Conservation (phyloP, 2,329 filamentous ascomycete genomes). For the Colletotrichum spaethianum region DNA sequence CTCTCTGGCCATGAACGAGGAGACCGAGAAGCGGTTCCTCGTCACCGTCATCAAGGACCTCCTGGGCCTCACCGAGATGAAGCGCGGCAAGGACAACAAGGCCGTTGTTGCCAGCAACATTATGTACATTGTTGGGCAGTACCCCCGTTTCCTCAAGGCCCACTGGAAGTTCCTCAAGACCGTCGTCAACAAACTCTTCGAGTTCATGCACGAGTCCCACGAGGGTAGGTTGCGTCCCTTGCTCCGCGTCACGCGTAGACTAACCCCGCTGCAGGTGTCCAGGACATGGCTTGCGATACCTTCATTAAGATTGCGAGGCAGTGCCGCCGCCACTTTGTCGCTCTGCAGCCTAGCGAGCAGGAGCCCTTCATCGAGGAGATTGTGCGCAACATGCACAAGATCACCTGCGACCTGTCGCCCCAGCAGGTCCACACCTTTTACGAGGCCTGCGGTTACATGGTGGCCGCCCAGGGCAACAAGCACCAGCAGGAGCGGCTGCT, state of each 20-base stretch:
- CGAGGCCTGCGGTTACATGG: constrained; percentile 99
- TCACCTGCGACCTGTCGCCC: constrained; percentile 93
- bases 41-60: constrained; percentile 99
- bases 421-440: constrained; percentile 99
- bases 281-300: constrained; percentile 99
- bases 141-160: constrained; percentile 97
- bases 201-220: constrained; percentile 99
- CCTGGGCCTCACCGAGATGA: constrained; percentile 97
- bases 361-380: constrained; percentile 99
- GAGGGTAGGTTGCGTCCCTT: constrained; percentile 75
- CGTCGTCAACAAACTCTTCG: constrained; percentile 98
- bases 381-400: constrained; percentile 93
- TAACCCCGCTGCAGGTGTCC: constrained; percentile 74
- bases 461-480: constrained; percentile 96
- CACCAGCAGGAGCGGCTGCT: constrained; percentile 93
- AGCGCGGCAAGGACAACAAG: constrained; percentile 99
- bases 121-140: constrained; percentile 99
- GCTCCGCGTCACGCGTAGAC: background rate
- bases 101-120: constrained; percentile 99
- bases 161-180: constrained; percentile 99
- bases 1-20: constrained; percentile 98
- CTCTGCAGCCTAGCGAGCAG: constrained; percentile 91
- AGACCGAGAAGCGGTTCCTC: constrained; percentile 98
- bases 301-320: constrained; percentile 99
- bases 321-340: constrained; percentile 97